Percentiles rank a stretch among this genome's conserved stretches.
Evolutionary conservation across 1,139 yeast genomes (phyloP).

Genomic region (Protomyces pachydermus): DNA sequence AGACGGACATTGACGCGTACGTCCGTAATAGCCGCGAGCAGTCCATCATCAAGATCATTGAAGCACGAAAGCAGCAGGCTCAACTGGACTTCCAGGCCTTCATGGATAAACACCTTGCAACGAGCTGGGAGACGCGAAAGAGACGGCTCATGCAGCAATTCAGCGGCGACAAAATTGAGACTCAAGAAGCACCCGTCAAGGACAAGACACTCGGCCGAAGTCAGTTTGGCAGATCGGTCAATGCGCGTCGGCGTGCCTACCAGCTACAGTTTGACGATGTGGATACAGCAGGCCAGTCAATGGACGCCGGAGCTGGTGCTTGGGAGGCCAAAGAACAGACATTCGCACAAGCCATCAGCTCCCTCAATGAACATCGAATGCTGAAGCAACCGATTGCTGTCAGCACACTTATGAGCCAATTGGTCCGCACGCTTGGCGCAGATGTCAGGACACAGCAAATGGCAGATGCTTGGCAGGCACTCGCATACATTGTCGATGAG

Average conservation of each 20-base stretch:
- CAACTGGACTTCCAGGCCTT: constrained; percentile 78
- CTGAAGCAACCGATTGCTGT: constrained; percentile 14
- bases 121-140: constrained; percentile 81
- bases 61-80: constrained; percentile 67
- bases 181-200: constrained; percentile 10
- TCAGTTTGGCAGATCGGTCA: not conserved
- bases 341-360: constrained; percentile 13
- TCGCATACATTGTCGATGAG: constrained; percentile 37
- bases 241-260: not conserved
- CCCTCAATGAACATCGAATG: constrained; percentile 18
- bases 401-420: constrained; percentile 10
- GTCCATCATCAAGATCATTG: constrained; percentile 75
- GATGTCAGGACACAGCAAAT: constrained; percentile 36
- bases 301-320: not conserved
- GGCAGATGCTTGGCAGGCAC: constrained; percentile 41
- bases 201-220: not conserved
- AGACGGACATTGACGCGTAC: constrained; percentile 38
- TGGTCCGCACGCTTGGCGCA: constrained; percentile 9
- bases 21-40: constrained; percentile 72
- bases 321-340: constrained; percentile 18
- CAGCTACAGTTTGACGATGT: not conserved
- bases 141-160: constrained; percentile 63
- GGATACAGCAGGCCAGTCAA: not conserved
- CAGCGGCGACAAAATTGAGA: constrained; percentile 43
- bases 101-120: constrained; percentile 63